Evolutionary conservation across 495 filamentous ascomycete genomes (phyloP).

Genomic region (Xylaria intraflava): DNA sequence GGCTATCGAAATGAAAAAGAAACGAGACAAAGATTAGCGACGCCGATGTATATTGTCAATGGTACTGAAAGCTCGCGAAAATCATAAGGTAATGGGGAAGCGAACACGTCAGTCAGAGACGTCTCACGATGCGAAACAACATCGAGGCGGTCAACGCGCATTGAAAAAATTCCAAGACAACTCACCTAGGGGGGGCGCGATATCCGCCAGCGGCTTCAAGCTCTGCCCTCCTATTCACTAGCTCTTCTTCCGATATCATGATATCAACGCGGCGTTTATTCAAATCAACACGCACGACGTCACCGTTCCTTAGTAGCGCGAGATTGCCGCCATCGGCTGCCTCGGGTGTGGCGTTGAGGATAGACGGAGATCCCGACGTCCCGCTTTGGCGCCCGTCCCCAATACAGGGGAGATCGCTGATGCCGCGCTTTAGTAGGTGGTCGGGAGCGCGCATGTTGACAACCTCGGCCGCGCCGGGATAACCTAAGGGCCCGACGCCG

Average conservation of each 20-base stretch:
- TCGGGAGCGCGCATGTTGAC: constrained; percentile 52
- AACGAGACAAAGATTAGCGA: neutral
- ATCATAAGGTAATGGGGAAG: too few relatives aligned
- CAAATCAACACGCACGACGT: constrained; percentile 51
- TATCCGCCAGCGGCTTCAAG: constrained; percentile 7
- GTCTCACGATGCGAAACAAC: too few relatives aligned
- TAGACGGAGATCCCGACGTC: constrained; percentile 50
- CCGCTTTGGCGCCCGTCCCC: constrained; percentile 51
- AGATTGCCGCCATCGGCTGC: constrained; percentile 56
- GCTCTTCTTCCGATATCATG: constrained; percentile 34
- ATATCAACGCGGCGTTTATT: constrained; percentile 49
- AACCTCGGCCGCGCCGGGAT: constrained; percentile 50
- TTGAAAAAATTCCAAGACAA: too few relatives aligned
- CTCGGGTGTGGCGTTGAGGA: constrained; percentile 52
- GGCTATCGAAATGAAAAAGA: neutral
- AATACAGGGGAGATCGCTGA: constrained; percentile 49
- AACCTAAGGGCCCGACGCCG: constrained; percentile 46
- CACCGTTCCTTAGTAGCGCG: constrained; percentile 47
- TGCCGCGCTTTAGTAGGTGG: constrained; percentile 39
- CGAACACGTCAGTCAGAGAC: too few relatives aligned
- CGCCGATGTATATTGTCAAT: neutral
- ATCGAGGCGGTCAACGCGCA: too few relatives aligned
- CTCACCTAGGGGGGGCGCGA: constrained; percentile 1
- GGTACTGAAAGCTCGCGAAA: neutral
- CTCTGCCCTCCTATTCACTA: neutral